A percentile compares a stretch with the other conserved stretches of the same genome.
These are phyloP conservation scores for Fusarium pseudocircinatum DNA, from an alignment of 2,329 filamentous ascomycete genomes.

Conservation along the genomic window DNA sequence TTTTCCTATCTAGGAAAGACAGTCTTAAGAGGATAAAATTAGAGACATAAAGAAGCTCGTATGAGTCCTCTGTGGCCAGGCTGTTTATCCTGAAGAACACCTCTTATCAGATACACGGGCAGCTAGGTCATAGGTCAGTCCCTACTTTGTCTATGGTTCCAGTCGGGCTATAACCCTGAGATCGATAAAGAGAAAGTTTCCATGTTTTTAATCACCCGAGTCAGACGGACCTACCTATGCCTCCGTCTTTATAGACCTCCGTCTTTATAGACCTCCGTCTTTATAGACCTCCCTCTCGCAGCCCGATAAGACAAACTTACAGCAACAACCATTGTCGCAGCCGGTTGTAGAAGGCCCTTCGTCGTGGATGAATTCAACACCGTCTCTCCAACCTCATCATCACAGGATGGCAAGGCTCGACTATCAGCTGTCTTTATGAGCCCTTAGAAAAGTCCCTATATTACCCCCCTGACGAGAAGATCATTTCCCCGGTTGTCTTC, in stretches of 20 bases:
- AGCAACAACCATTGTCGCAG: background rate
- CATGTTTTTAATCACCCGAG: background rate
- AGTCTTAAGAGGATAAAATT: background rate
- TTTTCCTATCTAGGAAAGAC: background rate
- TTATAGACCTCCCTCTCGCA: background rate
- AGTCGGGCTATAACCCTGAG: background rate
- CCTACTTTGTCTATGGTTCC: background rate
- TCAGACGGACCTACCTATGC: background rate
- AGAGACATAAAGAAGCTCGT: background rate
- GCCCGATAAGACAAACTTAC: background rate
- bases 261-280: background rate
- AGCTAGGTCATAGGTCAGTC: background rate
- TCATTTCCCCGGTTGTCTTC: background rate
- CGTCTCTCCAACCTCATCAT: background rate
- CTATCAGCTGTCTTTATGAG: background rate
- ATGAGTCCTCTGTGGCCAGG: background rate
- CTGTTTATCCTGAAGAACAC: background rate
- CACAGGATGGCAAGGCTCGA: background rate
- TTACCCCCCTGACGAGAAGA: background rate
- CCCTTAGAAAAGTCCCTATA: background rate
- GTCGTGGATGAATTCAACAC: background rate
- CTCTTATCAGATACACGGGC: background rate
- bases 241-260: background rate
- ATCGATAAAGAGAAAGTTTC: background rate
- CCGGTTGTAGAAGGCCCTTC: background rate